Evolutionary conservation across 2,329 filamentous ascomycete genomes (phyloP), one percentile per base, ranked within the genome.

Genomic region (Cladosporium cucumerinum): DNA sequence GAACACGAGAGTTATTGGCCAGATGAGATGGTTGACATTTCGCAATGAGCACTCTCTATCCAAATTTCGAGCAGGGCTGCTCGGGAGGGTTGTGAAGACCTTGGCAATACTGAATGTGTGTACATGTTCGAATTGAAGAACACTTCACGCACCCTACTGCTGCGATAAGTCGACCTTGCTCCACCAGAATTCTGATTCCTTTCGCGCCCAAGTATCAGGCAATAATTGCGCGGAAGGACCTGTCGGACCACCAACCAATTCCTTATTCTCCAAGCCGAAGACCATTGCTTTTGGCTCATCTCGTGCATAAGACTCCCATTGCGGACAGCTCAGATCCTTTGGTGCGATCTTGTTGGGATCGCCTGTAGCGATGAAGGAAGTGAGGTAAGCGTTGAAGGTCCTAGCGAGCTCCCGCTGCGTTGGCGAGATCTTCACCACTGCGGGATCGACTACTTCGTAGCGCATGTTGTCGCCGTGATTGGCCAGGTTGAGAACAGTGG

Each of bases 151-250:
- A 14, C 21, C 34, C 61, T 64, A 71, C 48, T 72, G 69, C 58
- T 72, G 69, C n/a, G 67, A 65, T 26, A 67, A 59, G 64, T 78
- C 74, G 23, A 82, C 81, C 66, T 82, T 81, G 14, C 79, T 78
- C 84, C 85, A 88, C 87, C 87, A 90, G 73, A 86, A 89, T 14
- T 77, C 73, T 69, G 84, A 87, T 70, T 85, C 81, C 59, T 79
- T 74, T 61, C 75, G 75, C 66, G 85, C 82, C 66, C 78, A 77
- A 4, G 74, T 25, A 78, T 84, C 76, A 81, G 72, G 63, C 59
- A 75, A 67, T 62, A 82, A 75, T 63, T 79, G 72, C 0, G 81
- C 83, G 1, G 82, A 77, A 2, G 76, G 72, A 1, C 84, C 86
- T 12, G 64, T 70, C 36, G 62, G 68, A 0, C 73, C 75, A 59